Base-by-base conservation (phyloP, 805 yeast species). In the Barnettozyma wickerhamii region DNA sequence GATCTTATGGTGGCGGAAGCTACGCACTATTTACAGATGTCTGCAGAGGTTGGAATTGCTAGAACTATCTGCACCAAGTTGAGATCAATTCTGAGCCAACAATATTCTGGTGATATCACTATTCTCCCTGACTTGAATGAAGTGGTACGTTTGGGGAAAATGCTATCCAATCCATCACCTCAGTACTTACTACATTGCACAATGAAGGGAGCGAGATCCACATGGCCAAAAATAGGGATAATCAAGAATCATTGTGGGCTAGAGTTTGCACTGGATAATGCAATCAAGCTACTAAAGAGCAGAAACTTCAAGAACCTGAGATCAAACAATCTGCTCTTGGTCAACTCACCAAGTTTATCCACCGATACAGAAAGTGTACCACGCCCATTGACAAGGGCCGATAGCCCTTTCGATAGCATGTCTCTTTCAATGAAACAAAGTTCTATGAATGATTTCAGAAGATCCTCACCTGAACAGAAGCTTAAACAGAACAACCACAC, bases 21-120 rank as follows among this genome's bases (percentile, higher is more conserved):
- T 4, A 75, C 84, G 40, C 98, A 93, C 60, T 78, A 78, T 52
- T 62, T 91, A 30, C 86, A 83, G 45, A 66, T 93, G 44, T 62
- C 78, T 33, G 74, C 79, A 35, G 96, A 89, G 59, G 57, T 87
- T 39, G 96, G 95, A 13, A 64, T 93, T 13, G 77, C 83, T 31
- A 77, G 81, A 44, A 86, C 84, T 48, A 56, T 84, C 12, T 75
- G 86, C 33, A 79, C 89, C 10, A 88, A 87, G 49, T 48, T 85
- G 33, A 75, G 82, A 32, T 81, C 95, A 1, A 75, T 93, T 4
- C 59, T 93, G 15, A 75, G 90, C 0, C 99, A 93, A 56, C 80
- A 81, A 47, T 93, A 93, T 59, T 81, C 90, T 10, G 99, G 99
- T 1, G 95, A 93, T 59, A 83, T 93, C 30, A 93, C 98, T 1